Base-by-base conservation (phyloP, 1,284 basidiomycete genomes). In the Apiotrichum brassicae region DNA sequence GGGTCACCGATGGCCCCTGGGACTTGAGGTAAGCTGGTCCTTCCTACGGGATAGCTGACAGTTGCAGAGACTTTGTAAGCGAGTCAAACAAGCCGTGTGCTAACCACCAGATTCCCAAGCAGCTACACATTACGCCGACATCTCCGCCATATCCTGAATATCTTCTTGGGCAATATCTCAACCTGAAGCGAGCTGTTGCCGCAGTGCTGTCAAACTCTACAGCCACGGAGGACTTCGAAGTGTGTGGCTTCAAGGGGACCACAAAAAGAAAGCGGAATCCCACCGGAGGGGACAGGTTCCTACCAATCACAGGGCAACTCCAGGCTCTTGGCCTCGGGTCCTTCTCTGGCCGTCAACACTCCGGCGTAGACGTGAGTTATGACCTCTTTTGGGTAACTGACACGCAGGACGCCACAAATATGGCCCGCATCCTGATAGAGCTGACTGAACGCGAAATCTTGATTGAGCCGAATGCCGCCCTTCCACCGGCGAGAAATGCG, bases 271-370 rank as follows among this genome's bases (percentile, higher is more conserved):
- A 37, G 30, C 1, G 22, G 23, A 30, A 38, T 24, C 30, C 32
- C 28, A 24, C n/a, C 20, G 48, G 40, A 11, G 13, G 20, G 19
- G 25, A 46, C 16, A 65, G 52, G 43, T 66, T 62, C 46, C 54
- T 68, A 42, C 71, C 65, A 16, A 69, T 77, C 24, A 54, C 63
- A 1, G 70, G 65, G 2, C 71, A 74, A 59, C 51, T 76, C 13
- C 49, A 54, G n/a, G 60, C 60, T 7, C 60, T 76, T 2, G 63
- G 77, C 5, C 52, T 76, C 28, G 67, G 70, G 0, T 59, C 60
- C 2, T 95, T 95, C 63, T 74, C 84, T 66, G 91, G 91, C 14
- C 80, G 86, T 59, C 79, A 83, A 54, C 91, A 95, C 70, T 84
- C 83, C 61, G 91, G 91, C 19, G 85, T 93, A 36, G 87, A 90